Conservation (phyloP, 495 filamentous ascomycete genomes). For the Umbilicaria muhlenbergii region DNA sequence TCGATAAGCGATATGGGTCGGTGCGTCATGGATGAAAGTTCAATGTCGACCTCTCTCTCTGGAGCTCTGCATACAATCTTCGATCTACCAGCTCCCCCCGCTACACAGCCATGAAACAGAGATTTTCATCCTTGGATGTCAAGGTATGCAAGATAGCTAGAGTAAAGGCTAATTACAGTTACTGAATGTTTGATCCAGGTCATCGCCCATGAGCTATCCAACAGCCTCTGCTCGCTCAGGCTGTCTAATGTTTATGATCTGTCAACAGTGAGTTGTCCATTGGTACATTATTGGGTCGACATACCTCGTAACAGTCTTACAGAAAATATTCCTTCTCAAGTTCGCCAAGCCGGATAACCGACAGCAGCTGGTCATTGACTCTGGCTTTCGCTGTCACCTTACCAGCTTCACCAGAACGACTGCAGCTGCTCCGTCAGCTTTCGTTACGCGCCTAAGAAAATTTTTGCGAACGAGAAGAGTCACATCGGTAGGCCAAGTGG, state of each 20-base stretch:
- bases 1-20: no score
- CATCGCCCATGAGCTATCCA: conserved; percentile 80
- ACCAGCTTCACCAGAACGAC: conserved; percentile 79
- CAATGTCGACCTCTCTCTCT: no score
- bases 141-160: conserved; percentile 33
- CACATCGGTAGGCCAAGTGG: conserved; percentile 68
- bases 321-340: conserved; percentile 90
- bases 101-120: conserved; percentile 69
- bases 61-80: no score
- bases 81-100: no score
- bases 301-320: conserved; percentile 5
- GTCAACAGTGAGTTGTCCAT: conserved; percentile 41
- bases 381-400: conserved; percentile 89
- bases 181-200: conserved; percentile 38
- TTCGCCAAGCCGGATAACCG: conserved; percentile 70
- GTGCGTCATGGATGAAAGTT: no score
- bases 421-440: conserved; percentile 63
- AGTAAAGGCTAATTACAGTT: background rate
- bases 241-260: conserved; percentile 92
- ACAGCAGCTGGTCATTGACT: conserved; percentile 82
- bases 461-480: conserved; percentile 72
- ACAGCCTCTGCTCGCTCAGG: conserved; percentile 56
- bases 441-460: conserved; percentile 74
- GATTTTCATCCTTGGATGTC: conserved; percentile 88
- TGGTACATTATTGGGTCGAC: background rate